A percentile compares a stretch with the other conserved stretches of the same genome.
Conservation (phyloP, 495 filamentous ascomycete genomes). For the Xylaria telfairii region DNA sequence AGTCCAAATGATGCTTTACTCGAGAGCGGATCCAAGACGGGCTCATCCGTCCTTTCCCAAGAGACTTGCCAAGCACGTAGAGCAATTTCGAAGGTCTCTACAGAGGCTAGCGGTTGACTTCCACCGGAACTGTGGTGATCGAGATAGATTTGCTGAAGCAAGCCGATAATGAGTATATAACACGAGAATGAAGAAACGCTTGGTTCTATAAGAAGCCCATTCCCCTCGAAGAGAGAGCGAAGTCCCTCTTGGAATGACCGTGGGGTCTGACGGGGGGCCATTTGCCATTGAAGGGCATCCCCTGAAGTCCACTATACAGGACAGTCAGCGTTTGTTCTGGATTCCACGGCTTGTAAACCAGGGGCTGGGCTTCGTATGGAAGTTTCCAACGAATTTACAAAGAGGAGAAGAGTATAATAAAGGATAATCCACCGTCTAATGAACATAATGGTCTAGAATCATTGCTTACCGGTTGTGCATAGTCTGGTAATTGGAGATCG, state of each 20-base stretch:
- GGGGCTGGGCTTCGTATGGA: background rate
- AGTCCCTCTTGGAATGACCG: slow-evolving; percentile 56
- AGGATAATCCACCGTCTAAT: background rate
- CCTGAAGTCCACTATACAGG: slow-evolving; percentile 22
- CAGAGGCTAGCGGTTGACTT: slow-evolving; percentile 47
- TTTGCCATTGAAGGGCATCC: slow-evolving; percentile 56
- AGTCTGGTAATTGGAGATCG: slow-evolving; percentile 36
- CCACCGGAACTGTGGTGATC: slow-evolving; percentile 27
- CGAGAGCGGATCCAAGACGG: slow-evolving; percentile 59
- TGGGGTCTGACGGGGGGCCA: slow-evolving; percentile 38
- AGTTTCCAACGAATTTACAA: background rate
- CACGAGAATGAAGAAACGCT: slow-evolving; percentile 57
- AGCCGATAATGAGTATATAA: slow-evolving; percentile 60
- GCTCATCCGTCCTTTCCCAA: slow-evolving; percentile 61
- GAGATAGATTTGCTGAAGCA: slow-evolving; percentile 62
- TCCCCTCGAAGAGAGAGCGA: slow-evolving; percentile 48
- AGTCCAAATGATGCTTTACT: slow-evolving; percentile 61
- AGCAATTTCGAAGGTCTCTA: slow-evolving; percentile 33
- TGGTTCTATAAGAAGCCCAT: slow-evolving; percentile 39
- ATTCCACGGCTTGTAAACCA: background rate
- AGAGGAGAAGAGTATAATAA: too few relatives aligned
- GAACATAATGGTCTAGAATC: background rate
- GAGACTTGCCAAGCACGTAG: slow-evolving; percentile 59
- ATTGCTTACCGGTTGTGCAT: background rate
- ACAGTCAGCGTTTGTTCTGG: background rate